These are phyloP conservation scores for Debaryomyces maramus DNA, from an alignment of 805 yeast species.

Conservation along the genomic window DNA sequence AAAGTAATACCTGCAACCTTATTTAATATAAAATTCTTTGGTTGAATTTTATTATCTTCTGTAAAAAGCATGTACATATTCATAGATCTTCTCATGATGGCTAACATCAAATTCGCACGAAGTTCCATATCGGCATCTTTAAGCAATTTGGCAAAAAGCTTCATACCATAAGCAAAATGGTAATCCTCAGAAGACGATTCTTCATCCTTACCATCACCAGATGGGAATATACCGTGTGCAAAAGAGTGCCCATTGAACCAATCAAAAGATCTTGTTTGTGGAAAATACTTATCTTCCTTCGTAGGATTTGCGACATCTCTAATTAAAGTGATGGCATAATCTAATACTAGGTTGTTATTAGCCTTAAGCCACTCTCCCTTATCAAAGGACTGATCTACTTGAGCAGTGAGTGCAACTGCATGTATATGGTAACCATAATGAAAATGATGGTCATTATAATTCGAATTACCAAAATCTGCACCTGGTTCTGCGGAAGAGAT, in stretches of 20 bases:
- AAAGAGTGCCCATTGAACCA: constrained; percentile 80
- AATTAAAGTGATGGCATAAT: constrained; percentile 58
- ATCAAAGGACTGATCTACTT: constrained; percentile 44
- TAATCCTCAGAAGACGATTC: constrained; percentile 77
- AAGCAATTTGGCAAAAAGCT: constrained; percentile 60
- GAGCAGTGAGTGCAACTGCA: constrained; percentile 64
- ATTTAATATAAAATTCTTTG: constrained; percentile 54
- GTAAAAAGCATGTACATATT: constrained; percentile 55
- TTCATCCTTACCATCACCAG: constrained; percentile 77
- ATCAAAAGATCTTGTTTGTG: constrained; percentile 67
- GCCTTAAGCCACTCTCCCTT: constrained; percentile 30
- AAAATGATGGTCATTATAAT: constrained; percentile 75
- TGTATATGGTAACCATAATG: constrained; percentile 75
- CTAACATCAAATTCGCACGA: constrained; percentile 60
- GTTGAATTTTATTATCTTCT: constrained; percentile 56
- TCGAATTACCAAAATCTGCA: constrained; percentile 72
- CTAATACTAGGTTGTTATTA: constrained; percentile 30
- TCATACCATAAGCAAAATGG: constrained; percentile 67
- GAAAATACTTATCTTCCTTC: constrained; percentile 55
- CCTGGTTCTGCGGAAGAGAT: constrained; percentile 64
- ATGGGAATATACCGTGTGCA: constrained; percentile 70
- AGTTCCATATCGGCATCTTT: constrained; percentile 52
- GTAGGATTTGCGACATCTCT: constrained; percentile 69
- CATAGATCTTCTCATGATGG: constrained; percentile 55
- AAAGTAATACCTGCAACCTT: constrained; percentile 73